phyloP scores from a whole-genome alignment of 2,329 filamentous ascomycete species.

The Fusarium virguliforme region DNA sequence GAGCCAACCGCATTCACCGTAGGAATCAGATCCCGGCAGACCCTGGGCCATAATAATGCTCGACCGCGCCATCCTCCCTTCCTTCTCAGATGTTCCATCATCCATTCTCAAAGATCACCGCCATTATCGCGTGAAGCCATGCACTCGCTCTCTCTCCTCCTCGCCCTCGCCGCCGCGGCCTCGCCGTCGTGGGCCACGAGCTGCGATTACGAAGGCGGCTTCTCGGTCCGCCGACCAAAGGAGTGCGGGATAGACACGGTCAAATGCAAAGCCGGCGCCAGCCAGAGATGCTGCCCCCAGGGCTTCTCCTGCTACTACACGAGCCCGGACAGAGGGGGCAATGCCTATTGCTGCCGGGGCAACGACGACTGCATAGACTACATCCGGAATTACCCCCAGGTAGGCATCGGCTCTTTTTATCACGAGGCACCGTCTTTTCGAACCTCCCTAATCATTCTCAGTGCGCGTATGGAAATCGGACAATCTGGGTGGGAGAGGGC shows the following conservation, averaged over 20 bases:
- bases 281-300: not conserved
- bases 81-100: not conserved
- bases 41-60: not conserved
- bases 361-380: not conserved
- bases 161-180: not conserved
- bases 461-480: slow-evolving; percentile 3
- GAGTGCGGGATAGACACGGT: not conserved
- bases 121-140: not conserved
- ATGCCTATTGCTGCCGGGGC: slow-evolving; percentile 1
- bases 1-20: not conserved
- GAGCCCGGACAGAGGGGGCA: not conserved
- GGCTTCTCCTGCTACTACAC: not conserved
- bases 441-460: not conserved
- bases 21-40: not conserved
- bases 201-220: slow-evolving; percentile 3
- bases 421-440: not conserved
- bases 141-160: not conserved
- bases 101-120: not conserved
- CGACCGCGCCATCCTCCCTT: not conserved
- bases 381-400: not conserved
- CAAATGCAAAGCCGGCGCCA: not conserved
- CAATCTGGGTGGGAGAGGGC: not conserved
- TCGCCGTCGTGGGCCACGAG: slow-evolving; percentile 1
- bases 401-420: not conserved
- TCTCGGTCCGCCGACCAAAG: not conserved